Evolutionary conservation across 495 filamentous ascomycete genomes (phyloP), one percentile per base, ranked within the genome.

Genomic region (Talaromyces ruber): DNA sequence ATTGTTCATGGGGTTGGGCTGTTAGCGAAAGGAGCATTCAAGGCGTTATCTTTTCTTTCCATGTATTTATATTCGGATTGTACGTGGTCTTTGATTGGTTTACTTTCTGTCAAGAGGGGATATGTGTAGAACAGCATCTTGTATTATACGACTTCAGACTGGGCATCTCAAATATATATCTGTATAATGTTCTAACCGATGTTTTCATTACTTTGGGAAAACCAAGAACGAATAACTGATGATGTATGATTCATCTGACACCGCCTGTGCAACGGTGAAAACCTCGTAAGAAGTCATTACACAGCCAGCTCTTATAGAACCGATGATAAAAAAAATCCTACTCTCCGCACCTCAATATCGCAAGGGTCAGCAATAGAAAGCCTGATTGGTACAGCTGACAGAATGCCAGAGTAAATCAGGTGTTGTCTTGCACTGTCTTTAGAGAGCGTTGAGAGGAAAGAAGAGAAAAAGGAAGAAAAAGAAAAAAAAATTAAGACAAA

Each of bases 271-370:
- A 90, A 91, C 78, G 75, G 71, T 59, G 64, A 28, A 21, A 34
- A 60, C 57, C 34, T 34, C 34, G 5, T 12, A 45, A 59, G 22
- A 65, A 63, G 64, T 78, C 74, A 86, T 82, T 88, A 81, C 88
- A 79, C 82, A 87, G 89, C 84, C 90, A 89, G 90, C 85, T 94
- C 90, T 93, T 92, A 94, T 91, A 86, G 87, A 78, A 84, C 84
- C 88, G 75, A 77, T 67, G 60, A 59, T 63, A 58, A 45, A 81
- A 84, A n/a, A 77, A 82, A 72, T 66, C 71, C 55, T 75, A 74
- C 72, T 93, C 88, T 94, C 76, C 88, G 90, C 89, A 78, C 76
- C 87, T 77, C 85, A 76, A 79, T 88, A 94, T 94, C 90, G 88
- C 90, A 84, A 81, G 64, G 72, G 77, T 74, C 82, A 89, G 82